These are phyloP conservation scores for Mycena maculata DNA, from an alignment of 768 basidiomycete genomes.

Conservation along the genomic window DNA sequence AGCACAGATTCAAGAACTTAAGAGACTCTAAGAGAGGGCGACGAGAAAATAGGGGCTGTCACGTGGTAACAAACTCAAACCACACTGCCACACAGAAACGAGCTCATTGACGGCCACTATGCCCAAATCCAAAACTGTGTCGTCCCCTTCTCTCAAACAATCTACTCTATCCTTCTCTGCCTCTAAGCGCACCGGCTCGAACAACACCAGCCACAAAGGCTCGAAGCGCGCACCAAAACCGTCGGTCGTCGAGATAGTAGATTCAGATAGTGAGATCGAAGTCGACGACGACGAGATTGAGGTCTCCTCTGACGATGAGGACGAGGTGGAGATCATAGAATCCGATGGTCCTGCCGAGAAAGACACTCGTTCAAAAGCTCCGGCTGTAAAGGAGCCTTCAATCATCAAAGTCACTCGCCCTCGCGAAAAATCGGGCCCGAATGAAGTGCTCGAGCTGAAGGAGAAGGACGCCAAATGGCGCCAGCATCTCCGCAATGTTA, in stretches of 20 bases:
- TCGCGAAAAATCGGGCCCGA: constrained; percentile 29
- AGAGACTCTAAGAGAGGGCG: too few relatives aligned
- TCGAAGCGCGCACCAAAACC: constrained; percentile 28
- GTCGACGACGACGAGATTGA: constrained; percentile 41
- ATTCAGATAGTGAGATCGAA: constrained; percentile 36
- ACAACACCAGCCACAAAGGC: constrained; percentile 38
- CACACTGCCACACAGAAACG: too few relatives aligned
- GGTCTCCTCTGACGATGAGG: constrained; percentile 35
- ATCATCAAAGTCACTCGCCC: constrained; percentile 14
- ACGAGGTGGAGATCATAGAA: constrained; percentile 26
- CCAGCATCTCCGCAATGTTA: constrained; percentile 60
- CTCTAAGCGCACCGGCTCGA: constrained; percentile 57
- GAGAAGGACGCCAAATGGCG: constrained; percentile 64
- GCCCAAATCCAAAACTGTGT: constrained; percentile 21
- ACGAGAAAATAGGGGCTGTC: too few relatives aligned
- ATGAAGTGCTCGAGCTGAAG: constrained; percentile 52
- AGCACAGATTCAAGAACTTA: too few relatives aligned
- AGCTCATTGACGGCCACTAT: constrained; percentile 2
- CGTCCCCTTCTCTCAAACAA: constrained; percentile 53
- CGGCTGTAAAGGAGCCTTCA: constrained; percentile 19
- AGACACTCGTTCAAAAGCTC: constrained; percentile 10
- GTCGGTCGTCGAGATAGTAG: constrained; percentile 19
- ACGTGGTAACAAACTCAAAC: too few relatives aligned
- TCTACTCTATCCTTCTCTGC: constrained; percentile 57
- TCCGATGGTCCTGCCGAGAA: constrained; percentile 12